Evolutionary conservation across 257 asterid genomes (phyloP).

Genomic region (Plantago ovata): DNA sequence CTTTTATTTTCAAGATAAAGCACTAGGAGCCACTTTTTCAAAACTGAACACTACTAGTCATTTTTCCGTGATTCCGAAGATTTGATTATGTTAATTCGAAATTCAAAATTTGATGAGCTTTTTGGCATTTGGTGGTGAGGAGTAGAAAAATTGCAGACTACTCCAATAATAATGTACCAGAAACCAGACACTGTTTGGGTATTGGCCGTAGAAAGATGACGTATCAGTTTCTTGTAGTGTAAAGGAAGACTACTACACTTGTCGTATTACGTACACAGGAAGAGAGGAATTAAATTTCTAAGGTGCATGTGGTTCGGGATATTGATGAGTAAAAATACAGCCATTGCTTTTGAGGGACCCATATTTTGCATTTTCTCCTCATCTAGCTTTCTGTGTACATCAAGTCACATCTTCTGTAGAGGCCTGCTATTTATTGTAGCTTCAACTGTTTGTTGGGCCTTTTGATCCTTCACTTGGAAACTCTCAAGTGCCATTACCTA

Average conservation of each 20-base stretch:
- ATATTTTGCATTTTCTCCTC: conserved; percentile 24
- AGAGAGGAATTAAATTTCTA: conserved; percentile 17
- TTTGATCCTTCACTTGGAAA: not conserved
- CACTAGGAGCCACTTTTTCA: no score
- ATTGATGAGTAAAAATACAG: conserved; percentile 37
- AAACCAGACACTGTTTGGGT: conserved; percentile 22
- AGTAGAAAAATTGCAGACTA: no score
- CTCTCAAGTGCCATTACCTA: not conserved
- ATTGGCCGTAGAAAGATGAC: conserved; percentile 22
- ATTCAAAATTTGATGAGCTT: conserved; percentile 6
- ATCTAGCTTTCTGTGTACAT: conserved; percentile 24
- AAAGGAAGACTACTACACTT: conserved; percentile 22
- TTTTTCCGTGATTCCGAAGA: not conserved
- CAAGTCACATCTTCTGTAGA: conserved; percentile 22
- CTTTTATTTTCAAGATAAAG: no score
- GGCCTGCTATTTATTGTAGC: conserved; percentile 20
- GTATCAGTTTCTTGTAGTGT: conserved; percentile 21
- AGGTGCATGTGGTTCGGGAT: conserved; percentile 30
- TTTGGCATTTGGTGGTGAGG: not conserved
- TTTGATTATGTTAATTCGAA: conserved; percentile 13
- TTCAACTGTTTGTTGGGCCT: conserved; percentile 12
- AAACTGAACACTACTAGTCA: not conserved
- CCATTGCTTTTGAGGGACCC: conserved; percentile 32
- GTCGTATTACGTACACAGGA: conserved; percentile 25
- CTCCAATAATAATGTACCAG: not conserved